Percentiles rank a stretch among this genome's conserved stretches.
Conservation (phyloP, 2,329 filamentous ascomycete species). For the Monosporascus sp. region DNA sequence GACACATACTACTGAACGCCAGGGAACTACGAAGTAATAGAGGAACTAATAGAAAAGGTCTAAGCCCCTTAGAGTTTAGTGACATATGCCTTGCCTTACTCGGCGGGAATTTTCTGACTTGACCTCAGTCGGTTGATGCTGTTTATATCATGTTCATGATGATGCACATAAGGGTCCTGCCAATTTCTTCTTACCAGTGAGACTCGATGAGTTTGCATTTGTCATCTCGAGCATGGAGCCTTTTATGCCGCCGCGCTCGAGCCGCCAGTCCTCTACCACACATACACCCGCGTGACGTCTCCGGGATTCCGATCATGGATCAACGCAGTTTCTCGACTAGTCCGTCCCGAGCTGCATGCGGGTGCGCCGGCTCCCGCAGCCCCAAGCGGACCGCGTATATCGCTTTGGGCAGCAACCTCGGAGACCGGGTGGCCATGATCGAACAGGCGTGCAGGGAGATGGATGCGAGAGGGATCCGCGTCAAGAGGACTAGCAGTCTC, state of each 20-base stretch:
- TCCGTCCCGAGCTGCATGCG: constrained; percentile 15
- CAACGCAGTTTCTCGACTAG: constrained; percentile 14
- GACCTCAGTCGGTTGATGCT: too few relatives aligned
- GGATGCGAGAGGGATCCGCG: constrained; percentile 63
- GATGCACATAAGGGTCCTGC: constrained; percentile 3
- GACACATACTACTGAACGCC: too few relatives aligned
- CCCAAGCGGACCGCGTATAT: constrained; percentile 60
- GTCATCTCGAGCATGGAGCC: constrained; percentile 24
- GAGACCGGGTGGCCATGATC: constrained; percentile 78
- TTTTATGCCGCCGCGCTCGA: constrained; percentile 16
- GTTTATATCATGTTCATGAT: background rate
- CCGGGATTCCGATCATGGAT: constrained; percentile 13
- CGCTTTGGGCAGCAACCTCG: constrained; percentile 88
- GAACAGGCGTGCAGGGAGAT: constrained; percentile 78
- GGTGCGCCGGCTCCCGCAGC: constrained; percentile 20
- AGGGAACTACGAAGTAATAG: too few relatives aligned
- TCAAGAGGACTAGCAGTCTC: constrained; percentile 77
- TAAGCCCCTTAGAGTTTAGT: too few relatives aligned
- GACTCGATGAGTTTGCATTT: constrained; percentile 20
- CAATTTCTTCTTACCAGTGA: constrained; percentile 4
- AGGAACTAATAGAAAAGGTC: too few relatives aligned
- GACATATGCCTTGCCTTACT: too few relatives aligned
- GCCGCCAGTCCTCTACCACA: background rate
- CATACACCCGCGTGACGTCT: background rate
- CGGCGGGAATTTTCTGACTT: too few relatives aligned